These are phyloP conservation scores for Harrya chromipes DNA, from an alignment of 768 basidiomycete genomes.

Conservation along the genomic window DNA sequence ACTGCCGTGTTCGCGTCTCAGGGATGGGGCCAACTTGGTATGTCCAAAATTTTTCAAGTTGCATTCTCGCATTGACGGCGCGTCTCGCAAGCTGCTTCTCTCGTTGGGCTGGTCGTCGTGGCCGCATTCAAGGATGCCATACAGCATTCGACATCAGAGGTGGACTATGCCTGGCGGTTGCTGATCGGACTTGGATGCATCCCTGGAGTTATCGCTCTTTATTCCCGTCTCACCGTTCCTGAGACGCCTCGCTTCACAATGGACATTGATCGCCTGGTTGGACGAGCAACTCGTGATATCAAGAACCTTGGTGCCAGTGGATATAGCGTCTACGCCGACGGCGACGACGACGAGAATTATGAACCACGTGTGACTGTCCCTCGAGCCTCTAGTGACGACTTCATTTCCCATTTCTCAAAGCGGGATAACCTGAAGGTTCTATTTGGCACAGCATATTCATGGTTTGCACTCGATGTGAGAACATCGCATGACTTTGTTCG, in stretches of 20 bases:
- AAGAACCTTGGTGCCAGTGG: slow-evolving; percentile 47
- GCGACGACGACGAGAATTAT: slow-evolving; percentile 47
- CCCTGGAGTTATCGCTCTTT: slow-evolving; percentile 73
- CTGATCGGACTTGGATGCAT: slow-evolving; percentile 83
- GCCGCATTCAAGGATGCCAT: slow-evolving; percentile 59
- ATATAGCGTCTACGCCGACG: slow-evolving; percentile 37
- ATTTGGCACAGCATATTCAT: slow-evolving; percentile 71
- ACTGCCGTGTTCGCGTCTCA: slow-evolving; percentile 78
- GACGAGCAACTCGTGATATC: slow-evolving; percentile 68
- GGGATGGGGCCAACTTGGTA: slow-evolving; percentile 83
- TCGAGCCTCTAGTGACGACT: slow-evolving; percentile 62
- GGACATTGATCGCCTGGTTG: slow-evolving; percentile 51
- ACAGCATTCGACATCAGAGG: slow-evolving; percentile 36
- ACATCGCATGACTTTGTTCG: slow-evolving; percentile 26
- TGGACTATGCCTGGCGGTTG: slow-evolving; percentile 81
- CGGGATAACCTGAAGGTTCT: slow-evolving; percentile 77
- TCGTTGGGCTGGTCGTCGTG: slow-evolving; percentile 61
- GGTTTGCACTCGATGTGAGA: slow-evolving; percentile 83
- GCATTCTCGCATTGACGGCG: background rate
- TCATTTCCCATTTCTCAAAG: slow-evolving; percentile 59
- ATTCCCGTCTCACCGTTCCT: slow-evolving; percentile 87
- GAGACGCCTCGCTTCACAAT: slow-evolving; percentile 71
- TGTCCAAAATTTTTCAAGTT: slow-evolving; percentile 16
- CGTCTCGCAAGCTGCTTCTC: slow-evolving; percentile 46
- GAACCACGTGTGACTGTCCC: slow-evolving; percentile 57